Percentiles rank a stretch among this genome's conserved stretches.
phyloP scores from a whole-genome alignment of 2,329 filamentous ascomycete species.

The Cyclaneusma minus region DNA sequence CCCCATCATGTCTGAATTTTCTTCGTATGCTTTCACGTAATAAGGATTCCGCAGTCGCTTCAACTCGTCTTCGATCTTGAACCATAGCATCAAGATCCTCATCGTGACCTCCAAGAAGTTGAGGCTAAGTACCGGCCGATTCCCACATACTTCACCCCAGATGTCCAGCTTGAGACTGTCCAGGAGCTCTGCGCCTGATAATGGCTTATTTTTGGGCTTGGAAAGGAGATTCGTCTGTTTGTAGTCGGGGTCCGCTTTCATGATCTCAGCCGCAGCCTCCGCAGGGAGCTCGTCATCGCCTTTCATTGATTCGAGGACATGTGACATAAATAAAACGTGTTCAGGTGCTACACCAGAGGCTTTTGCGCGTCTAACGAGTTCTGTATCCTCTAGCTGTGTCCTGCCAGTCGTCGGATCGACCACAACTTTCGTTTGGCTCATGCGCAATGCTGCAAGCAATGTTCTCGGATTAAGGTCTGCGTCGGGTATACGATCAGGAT shows the following conservation, averaged over 20 bases:
- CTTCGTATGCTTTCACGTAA: conserved; percentile 18
- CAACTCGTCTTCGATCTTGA: conserved; percentile 16
- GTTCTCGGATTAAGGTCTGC: conserved; percentile 15
- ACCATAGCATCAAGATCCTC: conserved; percentile 13
- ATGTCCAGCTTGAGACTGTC: conserved; percentile 15
- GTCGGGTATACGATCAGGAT: conserved; percentile 21
- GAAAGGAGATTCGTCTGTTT: too few species aligned
- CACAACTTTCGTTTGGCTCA: conserved; percentile 13
- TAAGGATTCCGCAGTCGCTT: conserved; percentile 12
- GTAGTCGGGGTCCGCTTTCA: too few species aligned
- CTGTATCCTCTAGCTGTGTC: conserved; percentile 15
- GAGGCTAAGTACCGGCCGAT: conserved; percentile 16
- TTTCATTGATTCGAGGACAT: too few species aligned
- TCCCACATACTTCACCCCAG: conserved; percentile 15
- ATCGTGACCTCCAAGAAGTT: conserved; percentile 20
- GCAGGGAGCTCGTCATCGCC: too few species aligned
- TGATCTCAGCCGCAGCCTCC: too few species aligned
- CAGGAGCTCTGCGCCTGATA: too few species aligned
- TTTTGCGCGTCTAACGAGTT: conserved; percentile 13
- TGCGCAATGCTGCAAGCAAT: conserved; percentile 13
- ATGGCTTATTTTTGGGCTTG: too few species aligned
- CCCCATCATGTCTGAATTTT: conserved; percentile 5
- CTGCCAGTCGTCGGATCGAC: conserved; percentile 16
- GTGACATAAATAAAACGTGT: too few species aligned
- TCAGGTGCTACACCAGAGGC: conserved; percentile 8